Evolutionary conservation across 1,284 basidiomycete genomes (phyloP).

Genomic region (Ustilago vetiveriae): DNA sequence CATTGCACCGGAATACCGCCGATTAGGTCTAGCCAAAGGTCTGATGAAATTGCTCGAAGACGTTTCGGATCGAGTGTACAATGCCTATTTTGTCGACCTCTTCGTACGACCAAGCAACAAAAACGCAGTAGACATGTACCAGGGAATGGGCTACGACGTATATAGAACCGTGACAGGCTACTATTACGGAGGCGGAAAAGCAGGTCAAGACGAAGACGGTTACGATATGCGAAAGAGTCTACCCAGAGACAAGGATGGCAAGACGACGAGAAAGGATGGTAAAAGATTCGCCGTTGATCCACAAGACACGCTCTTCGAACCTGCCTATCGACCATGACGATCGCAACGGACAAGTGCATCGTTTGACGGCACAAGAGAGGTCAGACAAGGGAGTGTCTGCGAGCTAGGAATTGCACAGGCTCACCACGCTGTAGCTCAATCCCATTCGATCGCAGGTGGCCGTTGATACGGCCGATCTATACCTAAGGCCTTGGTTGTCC

Average conservation of each 20-base stretch:
- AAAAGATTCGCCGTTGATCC: slow-evolving; percentile 50
- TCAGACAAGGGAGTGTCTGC: no score
- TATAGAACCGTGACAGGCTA: slow-evolving; percentile 85
- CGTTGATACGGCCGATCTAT: slow-evolving; percentile 54
- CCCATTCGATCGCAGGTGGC: slow-evolving; percentile 16
- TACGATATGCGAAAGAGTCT: slow-evolving; percentile 80
- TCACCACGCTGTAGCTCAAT: no score
- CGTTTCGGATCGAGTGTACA: slow-evolving; percentile 73
- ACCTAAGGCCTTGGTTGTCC: slow-evolving; percentile 71
- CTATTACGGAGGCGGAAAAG: slow-evolving; percentile 76
- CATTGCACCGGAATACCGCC: slow-evolving; percentile 88
- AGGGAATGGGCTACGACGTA: slow-evolving; percentile 84
- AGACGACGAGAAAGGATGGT: slow-evolving; percentile 55
- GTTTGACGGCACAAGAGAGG: no score
- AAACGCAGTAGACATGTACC: slow-evolving; percentile 79
- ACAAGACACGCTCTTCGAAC: slow-evolving; percentile 39
- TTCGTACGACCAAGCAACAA: slow-evolving; percentile 80
- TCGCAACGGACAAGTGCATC: no score
- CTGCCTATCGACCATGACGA: slow-evolving; percentile 30
- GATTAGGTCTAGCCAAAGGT: slow-evolving; percentile 80
- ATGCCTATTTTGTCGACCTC: slow-evolving; percentile 86
- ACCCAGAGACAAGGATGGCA: slow-evolving; percentile 47
- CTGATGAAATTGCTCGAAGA: slow-evolving; percentile 84
- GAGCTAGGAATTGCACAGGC: no score
- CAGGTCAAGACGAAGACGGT: slow-evolving; percentile 80